Conservation (phyloP, 202 grass and related monocot species). For the Musa balbisiana region DNA sequence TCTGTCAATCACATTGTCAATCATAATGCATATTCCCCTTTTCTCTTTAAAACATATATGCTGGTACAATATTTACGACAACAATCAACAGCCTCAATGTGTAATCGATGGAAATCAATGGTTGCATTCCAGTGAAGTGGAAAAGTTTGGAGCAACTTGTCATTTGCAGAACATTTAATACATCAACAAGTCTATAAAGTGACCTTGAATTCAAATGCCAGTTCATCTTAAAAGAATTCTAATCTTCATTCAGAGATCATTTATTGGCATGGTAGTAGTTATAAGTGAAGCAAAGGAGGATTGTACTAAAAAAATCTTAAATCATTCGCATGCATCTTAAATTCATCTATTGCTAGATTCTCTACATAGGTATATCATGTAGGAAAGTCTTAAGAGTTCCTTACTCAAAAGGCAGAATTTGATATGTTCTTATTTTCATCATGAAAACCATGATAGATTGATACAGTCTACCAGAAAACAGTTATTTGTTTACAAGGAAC, state of each 20-base stretch:
- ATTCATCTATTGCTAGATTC: background rate
- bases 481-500: background rate
- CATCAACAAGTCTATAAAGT: background rate
- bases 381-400: background rate
- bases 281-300: background rate
- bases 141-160: background rate
- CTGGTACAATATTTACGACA: background rate
- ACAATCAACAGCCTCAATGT: background rate
- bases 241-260: background rate
- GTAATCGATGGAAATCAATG: background rate
- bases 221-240: background rate
- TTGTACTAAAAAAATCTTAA: background rate
- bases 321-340: background rate
- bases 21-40: background rate
- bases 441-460: background rate
- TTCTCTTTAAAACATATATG: background rate
- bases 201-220: background rate
- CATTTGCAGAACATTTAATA: background rate
- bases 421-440: background rate
- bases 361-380: background rate
- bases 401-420: background rate
- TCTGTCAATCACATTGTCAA: background rate
- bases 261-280: background rate
- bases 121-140: background rate
- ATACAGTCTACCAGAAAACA: background rate